phyloP scores from a whole-genome alignment of 2,329 filamentous ascomycete species.

The Torrubiellomyces zombiae region DNA sequence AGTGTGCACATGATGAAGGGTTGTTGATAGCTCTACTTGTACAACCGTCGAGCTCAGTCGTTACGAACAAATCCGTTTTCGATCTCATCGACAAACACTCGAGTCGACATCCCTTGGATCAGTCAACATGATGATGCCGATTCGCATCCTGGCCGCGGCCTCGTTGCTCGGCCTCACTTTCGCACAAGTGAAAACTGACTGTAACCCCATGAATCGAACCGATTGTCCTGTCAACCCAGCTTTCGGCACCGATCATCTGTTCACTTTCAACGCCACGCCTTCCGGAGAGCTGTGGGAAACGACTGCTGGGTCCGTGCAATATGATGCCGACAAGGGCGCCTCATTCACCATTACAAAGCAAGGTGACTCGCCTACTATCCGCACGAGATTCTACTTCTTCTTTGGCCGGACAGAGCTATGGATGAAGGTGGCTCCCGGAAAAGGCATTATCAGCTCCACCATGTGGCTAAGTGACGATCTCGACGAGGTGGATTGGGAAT shows the following conservation, averaged over 20 bases:
- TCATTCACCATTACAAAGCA: slow-evolving; percentile 54
- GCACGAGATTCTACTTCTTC: slow-evolving; percentile 72
- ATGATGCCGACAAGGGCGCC: slow-evolving; percentile 44
- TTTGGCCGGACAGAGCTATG: slow-evolving; percentile 64
- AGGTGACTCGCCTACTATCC: slow-evolving; percentile 63
- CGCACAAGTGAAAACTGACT: slow-evolving; percentile 63
- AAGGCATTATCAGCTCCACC: slow-evolving; percentile 65
- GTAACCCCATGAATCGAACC: slow-evolving; percentile 59
- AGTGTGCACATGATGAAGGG: too few species aligned
- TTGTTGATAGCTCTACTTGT: too few species aligned
- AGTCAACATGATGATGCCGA: too few species aligned
- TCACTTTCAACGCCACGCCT: slow-evolving; percentile 47
- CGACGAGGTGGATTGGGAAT: slow-evolving; percentile 82
- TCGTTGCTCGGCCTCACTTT: slow-evolving; percentile 27
- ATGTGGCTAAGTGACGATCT: slow-evolving; percentile 72
- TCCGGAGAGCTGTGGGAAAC: slow-evolving; percentile 49
- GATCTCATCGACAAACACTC: too few species aligned
- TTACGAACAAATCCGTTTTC: too few species aligned
- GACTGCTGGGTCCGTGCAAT: slow-evolving; percentile 48
- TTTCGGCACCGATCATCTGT: slow-evolving; percentile 45
- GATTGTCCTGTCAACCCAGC: slow-evolving; percentile 56
- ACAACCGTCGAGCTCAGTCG: too few species aligned
- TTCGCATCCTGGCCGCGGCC: slow-evolving; percentile 17
- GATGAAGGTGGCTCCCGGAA: slow-evolving; percentile 59
- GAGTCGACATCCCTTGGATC: too few species aligned